Conservation (phyloP, 192 early-diverging fungal species). For the Fimicolochytrium jonesii region DNA sequence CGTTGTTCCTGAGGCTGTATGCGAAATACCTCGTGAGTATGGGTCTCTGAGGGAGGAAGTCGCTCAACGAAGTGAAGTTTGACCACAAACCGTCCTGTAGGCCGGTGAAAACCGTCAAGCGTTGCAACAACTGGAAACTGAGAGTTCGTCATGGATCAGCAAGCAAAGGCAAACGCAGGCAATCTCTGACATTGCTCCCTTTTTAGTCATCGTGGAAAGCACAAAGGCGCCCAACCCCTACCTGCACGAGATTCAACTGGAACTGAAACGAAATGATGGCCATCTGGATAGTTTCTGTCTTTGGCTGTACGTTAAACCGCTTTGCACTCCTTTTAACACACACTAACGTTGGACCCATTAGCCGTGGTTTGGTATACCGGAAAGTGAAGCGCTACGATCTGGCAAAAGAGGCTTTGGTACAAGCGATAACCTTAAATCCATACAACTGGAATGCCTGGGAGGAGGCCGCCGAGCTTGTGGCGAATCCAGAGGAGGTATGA, state of each 20-base stretch:
- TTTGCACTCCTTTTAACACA: no score
- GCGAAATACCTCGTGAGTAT: conserved; percentile 65
- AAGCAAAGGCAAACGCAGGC: no score
- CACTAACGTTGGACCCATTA: no score
- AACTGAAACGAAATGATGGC: conserved; percentile 17
- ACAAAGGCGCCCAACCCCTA: not conserved
- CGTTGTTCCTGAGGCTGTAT: conserved; percentile 76
- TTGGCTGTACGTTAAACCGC: conserved; percentile 54
- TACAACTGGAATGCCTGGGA: conserved; percentile 94
- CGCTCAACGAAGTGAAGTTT: no score
- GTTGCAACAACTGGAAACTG: no score
- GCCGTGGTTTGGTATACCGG: conserved; percentile 6
- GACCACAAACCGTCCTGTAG: no score
- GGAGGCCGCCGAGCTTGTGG: conserved; percentile 53
- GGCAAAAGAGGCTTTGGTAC: conserved; percentile 42
- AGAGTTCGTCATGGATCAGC: no score
- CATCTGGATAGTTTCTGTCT: conserved; percentile 68
- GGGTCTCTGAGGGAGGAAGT: no score
- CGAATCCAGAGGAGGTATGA: not conserved
- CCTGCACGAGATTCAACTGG: conserved; percentile 2
- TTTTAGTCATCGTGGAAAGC: not conserved
- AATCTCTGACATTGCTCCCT: not conserved
- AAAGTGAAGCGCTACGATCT: conserved; percentile 5
- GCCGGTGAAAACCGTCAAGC: no score
- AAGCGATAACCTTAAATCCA: conserved; percentile 66